These are phyloP conservation scores for Pythium monospermum DNA, from an alignment of 352 stramenopile genomes.

Conservation along the genomic window DNA sequence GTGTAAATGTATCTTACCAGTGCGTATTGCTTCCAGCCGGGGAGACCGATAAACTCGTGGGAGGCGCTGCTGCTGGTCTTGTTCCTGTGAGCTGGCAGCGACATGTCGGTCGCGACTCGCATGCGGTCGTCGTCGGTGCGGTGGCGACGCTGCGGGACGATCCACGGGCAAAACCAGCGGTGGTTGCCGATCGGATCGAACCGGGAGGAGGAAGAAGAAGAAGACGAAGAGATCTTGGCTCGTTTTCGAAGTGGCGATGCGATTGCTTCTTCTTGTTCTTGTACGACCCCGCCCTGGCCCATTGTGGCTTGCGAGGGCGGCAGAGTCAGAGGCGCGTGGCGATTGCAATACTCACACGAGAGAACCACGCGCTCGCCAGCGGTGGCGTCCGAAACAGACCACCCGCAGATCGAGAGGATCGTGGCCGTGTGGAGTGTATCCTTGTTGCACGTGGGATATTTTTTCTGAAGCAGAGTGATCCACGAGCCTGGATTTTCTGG, in stretches of 20 bases:
- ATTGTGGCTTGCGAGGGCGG: neutral
- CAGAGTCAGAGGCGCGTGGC: constrained; percentile 6
- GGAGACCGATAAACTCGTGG: constrained; percentile 22
- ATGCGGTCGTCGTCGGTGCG: constrained; percentile 4
- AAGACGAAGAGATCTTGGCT: constrained; percentile 8
- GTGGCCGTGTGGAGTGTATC: constrained; percentile 14
- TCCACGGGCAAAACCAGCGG: constrained; percentile 62
- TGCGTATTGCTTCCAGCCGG: constrained; percentile 29
- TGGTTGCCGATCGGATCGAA: constrained; percentile 31
- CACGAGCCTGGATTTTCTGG: too few species aligned
- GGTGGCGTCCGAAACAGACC: constrained; percentile 26
- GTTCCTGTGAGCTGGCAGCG: neutral
- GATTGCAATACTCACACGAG: constrained; percentile 43
- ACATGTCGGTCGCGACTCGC: neutral
- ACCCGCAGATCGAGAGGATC: constrained; percentile 37
- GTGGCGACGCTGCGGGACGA: constrained; percentile 15
- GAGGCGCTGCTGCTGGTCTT: neutral
- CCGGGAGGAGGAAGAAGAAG: neutral
- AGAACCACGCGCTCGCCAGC: constrained; percentile 6
- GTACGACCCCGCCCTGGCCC: constrained; percentile 7
- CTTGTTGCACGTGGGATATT: constrained; percentile 9
- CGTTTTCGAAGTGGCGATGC: constrained; percentile 27
- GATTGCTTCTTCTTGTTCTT: neutral
- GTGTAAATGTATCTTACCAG: constrained; percentile 11
- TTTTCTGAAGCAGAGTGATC: too few species aligned